phyloP scores from a whole-genome alignment of 305 asterid species.

The Striga hermonthica region DNA sequence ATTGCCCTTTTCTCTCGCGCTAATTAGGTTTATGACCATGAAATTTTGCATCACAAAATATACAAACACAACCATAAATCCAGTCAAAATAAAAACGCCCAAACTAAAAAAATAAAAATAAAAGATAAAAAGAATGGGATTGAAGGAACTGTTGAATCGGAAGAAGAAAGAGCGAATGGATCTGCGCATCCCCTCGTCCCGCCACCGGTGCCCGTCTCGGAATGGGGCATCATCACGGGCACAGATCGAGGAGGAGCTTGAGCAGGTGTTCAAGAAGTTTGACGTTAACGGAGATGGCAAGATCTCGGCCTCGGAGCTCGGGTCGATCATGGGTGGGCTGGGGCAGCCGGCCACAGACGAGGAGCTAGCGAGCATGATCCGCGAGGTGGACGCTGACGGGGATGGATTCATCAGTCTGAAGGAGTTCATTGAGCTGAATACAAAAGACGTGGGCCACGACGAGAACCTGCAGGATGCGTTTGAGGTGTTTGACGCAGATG shows the following conservation, averaged over 20 bases:
- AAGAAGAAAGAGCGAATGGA: constrained; percentile 3
- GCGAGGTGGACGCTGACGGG: constrained; percentile 80
- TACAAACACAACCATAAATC: too few relatives aligned
- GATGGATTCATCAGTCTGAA: constrained; percentile 77
- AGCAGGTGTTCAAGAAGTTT: constrained; percentile 76
- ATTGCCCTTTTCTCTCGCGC: too few relatives aligned
- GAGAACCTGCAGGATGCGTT: constrained; percentile 73
- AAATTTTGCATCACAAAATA: too few relatives aligned
- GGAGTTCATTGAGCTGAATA: constrained; percentile 78
- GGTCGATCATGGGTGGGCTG: constrained; percentile 67
- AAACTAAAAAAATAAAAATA: too few relatives aligned
- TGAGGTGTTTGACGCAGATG: constrained; percentile 70
- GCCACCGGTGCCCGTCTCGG: not conserved
- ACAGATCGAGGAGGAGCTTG: constrained; percentile 62
- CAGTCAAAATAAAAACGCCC: too few relatives aligned
- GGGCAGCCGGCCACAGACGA: constrained; percentile 53
- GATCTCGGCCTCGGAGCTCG: constrained; percentile 68
- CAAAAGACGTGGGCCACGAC: constrained; percentile 47
- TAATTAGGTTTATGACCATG: too few relatives aligned
- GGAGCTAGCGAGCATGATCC: constrained; percentile 57
- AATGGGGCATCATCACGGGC: not conserved
- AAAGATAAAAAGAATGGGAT: not conserved
- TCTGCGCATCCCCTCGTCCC: not conserved
- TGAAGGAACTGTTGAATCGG: not conserved
- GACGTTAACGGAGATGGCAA: constrained; percentile 85